Evolutionary conservation across 306 rosid species (phyloP), one percentile per base, ranked within the genome.

Genomic region (Phaseolus lunatus): DNA sequence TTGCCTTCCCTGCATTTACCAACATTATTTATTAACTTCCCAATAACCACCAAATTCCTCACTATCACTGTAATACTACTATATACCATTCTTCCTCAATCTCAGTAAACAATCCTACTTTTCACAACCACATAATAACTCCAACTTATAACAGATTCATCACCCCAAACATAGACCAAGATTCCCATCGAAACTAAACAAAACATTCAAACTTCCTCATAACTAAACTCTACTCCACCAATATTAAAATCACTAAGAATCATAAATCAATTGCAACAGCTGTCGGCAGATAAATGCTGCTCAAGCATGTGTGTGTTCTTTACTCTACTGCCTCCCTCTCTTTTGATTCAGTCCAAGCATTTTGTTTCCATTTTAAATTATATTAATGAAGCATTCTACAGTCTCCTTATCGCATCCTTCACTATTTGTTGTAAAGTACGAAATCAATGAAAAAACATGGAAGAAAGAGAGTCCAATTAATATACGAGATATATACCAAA

Each of bases 1-100:
- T 77, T 83, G 76, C 64, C 35, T 33, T 61, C 3, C 64, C 43
- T 56, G 47, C 52, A 73, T 56, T 50, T 48, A 20, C 10, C 10
- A 10, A 3, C 0, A 31, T 67, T 15, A 20, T 56, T 47, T 22
- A 67, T 54, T 71, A 72, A 69, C 26, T 31, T 53, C 70, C 47
- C 54, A 72, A 33, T 24, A 2, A 13, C 49, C 33, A 18, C 7
- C 2, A 19, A 15, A 22, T 56, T 35, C 49, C 53, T 33, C 35
- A n/a, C 14, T 33, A 35, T 7, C 8, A 5, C 7, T 33, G 2
- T 35, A 35, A 0, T 37, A n/a, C n/a, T n/a, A n/a, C 35, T 31
- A 31, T 31, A 9, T 2, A 39, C 9, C 44, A 9, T 39, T 2
- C 44, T 37, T 8, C 2, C 43, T 37, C 43, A 37, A 8, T 37